A percentile compares a stretch with the other conserved stretches of the same genome.
Evolutionary conservation across 2,329 filamentous ascomycete genomes (phyloP).

Genomic region (Pyricularia sp.): DNA sequence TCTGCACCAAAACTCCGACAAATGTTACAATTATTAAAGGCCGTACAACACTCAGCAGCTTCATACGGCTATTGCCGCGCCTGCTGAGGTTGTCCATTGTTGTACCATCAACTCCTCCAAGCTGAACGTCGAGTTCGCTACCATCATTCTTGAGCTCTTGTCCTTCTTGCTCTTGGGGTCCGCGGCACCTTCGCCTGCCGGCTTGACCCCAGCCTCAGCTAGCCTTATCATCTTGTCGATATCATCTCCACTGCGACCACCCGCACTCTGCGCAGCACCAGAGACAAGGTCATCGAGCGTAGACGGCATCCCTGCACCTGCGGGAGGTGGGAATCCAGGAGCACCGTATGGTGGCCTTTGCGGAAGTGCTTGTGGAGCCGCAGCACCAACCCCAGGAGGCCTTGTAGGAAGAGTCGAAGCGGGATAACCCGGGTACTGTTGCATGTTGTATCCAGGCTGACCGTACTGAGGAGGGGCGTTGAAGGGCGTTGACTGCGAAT

Average conservation of each 20-base stretch:
- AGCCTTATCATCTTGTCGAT: constrained; percentile 58
- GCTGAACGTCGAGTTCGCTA: constrained; percentile 69
- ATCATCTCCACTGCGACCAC: constrained; percentile 35
- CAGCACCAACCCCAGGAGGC: constrained; percentile 27
- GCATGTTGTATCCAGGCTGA: constrained; percentile 17
- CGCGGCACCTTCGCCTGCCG: constrained; percentile 29
- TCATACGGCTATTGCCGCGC: background rate
- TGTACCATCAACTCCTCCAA: constrained; percentile 85
- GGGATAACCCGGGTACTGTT: constrained; percentile 5
- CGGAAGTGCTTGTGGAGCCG: constrained; percentile 15
- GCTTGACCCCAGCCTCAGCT: constrained; percentile 52
- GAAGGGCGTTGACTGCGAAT: constrained; percentile 28
- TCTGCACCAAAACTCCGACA: background rate
- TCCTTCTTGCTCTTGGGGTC: constrained; percentile 50
- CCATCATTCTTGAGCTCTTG: constrained; percentile 57
- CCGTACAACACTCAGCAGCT: background rate
- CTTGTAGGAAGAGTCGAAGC: constrained; percentile 30
- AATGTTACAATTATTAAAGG: background rate
- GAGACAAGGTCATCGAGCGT: constrained; percentile 38
- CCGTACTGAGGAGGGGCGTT: constrained; percentile 27
- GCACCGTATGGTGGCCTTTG: constrained; percentile 19
- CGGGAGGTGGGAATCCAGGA: constrained; percentile 19
- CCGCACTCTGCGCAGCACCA: constrained; percentile 23
- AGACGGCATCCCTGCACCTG: constrained; percentile 25
- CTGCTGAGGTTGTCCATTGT: background rate